Conservation (phyloP, 2,329 filamentous ascomycete species). For the Elsinoe fawcettii region DNA sequence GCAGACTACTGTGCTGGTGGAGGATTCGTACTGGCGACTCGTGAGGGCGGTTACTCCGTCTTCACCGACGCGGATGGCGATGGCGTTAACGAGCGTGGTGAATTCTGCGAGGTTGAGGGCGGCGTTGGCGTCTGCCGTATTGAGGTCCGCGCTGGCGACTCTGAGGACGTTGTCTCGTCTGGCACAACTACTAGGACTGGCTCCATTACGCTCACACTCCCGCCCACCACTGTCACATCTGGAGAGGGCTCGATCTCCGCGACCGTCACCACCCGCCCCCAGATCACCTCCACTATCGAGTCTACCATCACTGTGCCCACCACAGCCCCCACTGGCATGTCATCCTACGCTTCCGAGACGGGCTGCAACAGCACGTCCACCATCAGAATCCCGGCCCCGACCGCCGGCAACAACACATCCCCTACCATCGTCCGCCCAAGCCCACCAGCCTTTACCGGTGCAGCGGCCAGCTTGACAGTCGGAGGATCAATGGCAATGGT, state of each 20-base stretch:
- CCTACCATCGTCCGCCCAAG: not conserved
- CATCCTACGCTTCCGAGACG: not conserved
- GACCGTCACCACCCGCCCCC: not conserved
- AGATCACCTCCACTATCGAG: slow-evolving; percentile 1
- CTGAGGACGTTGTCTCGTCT: not conserved
- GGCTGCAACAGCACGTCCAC: slow-evolving; percentile 2
- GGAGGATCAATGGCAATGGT: not conserved
- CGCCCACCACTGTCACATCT: not conserved
- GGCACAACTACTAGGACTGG: not conserved
- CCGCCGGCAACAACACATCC: not conserved
- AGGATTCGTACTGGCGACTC: not conserved
- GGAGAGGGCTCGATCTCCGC: not conserved
- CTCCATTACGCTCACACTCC: not conserved
- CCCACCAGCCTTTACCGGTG: not conserved
- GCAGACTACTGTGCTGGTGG: slow-evolving; percentile 8
- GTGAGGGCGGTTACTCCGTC: not conserved
- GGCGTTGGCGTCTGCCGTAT: not conserved
- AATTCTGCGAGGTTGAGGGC: not conserved
- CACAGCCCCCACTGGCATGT: not conserved
- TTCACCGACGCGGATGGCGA: not conserved
- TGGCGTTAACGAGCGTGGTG: not conserved
- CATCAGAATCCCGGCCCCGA: not conserved
- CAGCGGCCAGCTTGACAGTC: not conserved
- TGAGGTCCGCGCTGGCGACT: not conserved
- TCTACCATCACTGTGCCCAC: slow-evolving; percentile 4